A percentile compares a stretch with the other conserved stretches of the same genome.
Evolutionary conservation across 176 grass and related monocot genomes (phyloP).

Genomic region (Zizania latifolia): DNA sequence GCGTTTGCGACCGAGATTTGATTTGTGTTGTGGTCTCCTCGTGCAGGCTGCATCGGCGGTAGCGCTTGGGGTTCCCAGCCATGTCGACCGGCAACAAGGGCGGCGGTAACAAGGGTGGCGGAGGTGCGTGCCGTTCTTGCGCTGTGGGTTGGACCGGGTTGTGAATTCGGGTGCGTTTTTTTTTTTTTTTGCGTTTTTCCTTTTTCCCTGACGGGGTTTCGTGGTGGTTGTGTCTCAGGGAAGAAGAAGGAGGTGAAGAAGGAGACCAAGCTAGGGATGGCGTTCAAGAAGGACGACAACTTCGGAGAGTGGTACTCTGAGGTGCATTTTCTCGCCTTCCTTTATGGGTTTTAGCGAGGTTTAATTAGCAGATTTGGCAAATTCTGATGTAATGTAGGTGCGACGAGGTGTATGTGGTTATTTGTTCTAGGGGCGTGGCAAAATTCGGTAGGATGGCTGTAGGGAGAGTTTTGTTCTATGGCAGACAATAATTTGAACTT

Average conservation of each 20-base stretch:
- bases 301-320: conserved; percentile 98
- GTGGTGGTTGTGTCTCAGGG: conserved; percentile 14
- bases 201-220: background rate
- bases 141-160: background rate
- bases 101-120: background rate
- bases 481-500: background rate
- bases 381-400: background rate
- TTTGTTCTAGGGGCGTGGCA: background rate
- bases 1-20: background rate
- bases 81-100: conserved; percentile 37
- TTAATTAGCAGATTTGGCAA: background rate
- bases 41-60: background rate
- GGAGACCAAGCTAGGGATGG: conserved; percentile 84
- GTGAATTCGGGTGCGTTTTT: background rate
- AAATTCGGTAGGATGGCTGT: background rate
- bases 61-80: background rate
- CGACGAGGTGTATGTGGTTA: background rate
- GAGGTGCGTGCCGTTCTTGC: conserved; percentile 3
- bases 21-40: background rate
- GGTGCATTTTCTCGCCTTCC: conserved; percentile 22
- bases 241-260: conserved; percentile 98
- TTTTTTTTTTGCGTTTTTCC: background rate
- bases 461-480: background rate
- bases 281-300: conserved; percentile 75
- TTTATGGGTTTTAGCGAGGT: background rate